Base-by-base conservation (phyloP, 2,329 filamentous ascomycete species). In the Emergomyces africanus region DNA sequence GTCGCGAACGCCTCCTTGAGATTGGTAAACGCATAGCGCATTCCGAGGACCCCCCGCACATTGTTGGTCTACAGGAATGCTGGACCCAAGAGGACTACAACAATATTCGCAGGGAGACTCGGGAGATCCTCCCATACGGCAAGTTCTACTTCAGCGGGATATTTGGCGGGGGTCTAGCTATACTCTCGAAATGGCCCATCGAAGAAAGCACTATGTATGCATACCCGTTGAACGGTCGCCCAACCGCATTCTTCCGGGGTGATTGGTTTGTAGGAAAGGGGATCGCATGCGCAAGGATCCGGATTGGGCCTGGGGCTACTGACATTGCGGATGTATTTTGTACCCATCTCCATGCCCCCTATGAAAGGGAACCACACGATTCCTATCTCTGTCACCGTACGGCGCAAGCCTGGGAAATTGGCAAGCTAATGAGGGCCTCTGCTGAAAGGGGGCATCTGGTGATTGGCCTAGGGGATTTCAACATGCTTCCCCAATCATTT, bases 191-290 rank as follows among this genome's bases (percentile, higher is more conserved):
- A 79, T 97, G 90, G 90, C 91, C 92, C 25, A 90, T 99, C 64
- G 86, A 89, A 67, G 88, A 95, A 76, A 91, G 86, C 72, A 85
- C 81, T 67, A 95, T 97, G 90, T 81, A 84, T 65, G 80, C 79
- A 3, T 99, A 96, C 70, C 84, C 90, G n/a, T 80, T 99, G 57
- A 96, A 96, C 71, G 94, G 94, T 20, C 83, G 92, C 20, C 94
- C 94, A 5, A 92, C 90, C 10, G 92, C 92, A 4, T 96, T 97
- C 74, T 96, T 87, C 75, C 81, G 92, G 61, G 94, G 94, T 12
- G 92, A 97, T 72, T 97, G 92, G 90, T 97, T 85, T 69, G 91
- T 96, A 10, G 94, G 94, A 0, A 97, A 97, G 71, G 94, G 94
- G 18, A 85, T 97, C 48, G 94, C 92, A 6, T 87, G 83, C 68